Conservation (phyloP, 345 rosid genomes). For the Gossypioides kirkii region DNA sequence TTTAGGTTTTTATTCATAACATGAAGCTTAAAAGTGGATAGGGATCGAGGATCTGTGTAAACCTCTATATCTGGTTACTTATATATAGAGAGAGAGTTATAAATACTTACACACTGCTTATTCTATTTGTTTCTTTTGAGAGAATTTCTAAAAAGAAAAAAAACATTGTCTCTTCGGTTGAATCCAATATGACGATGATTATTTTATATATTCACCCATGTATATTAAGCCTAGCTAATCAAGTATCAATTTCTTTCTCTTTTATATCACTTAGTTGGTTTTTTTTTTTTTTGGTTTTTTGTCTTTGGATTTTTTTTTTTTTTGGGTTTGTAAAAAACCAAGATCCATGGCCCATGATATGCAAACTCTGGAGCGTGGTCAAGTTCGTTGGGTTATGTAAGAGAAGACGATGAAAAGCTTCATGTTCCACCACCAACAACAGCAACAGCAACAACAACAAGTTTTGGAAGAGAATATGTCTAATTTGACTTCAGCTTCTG, state of each 20-base stretch:
- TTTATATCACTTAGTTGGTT: slow-evolving; percentile 8
- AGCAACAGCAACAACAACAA: slow-evolving; percentile 16
- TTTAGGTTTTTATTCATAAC: slow-evolving; percentile 22
- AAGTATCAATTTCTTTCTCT: slow-evolving; percentile 22
- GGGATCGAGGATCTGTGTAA: slow-evolving; percentile 24
- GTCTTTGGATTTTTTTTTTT: slow-evolving; percentile 16
- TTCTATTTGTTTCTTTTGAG: not conserved
- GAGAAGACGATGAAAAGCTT: slow-evolving; percentile 40
- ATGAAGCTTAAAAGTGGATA: slow-evolving; percentile 29
- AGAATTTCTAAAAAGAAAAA: slow-evolving; percentile 11
- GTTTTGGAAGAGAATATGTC: slow-evolving; percentile 71
- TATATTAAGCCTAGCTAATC: slow-evolving; percentile 13
- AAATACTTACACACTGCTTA: not conserved
- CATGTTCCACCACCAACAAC: slow-evolving; percentile 41
- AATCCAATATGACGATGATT: slow-evolving; percentile 40
- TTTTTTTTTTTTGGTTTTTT: not conserved
- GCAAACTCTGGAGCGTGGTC: slow-evolving; percentile 14
- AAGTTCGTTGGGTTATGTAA: slow-evolving; percentile 3
- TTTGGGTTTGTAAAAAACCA: not conserved
- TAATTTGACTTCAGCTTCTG: slow-evolving; percentile 83
- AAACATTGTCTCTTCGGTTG: slow-evolving; percentile 65
- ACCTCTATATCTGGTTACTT: not conserved
- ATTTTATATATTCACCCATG: slow-evolving; percentile 1
- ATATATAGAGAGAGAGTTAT: not conserved
- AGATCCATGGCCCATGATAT: slow-evolving; percentile 21